Evolutionary conservation across 495 filamentous ascomycete species (phyloP), one percentile per base, ranked within the genome.

Genomic region (Cryomyces minteri): DNA sequence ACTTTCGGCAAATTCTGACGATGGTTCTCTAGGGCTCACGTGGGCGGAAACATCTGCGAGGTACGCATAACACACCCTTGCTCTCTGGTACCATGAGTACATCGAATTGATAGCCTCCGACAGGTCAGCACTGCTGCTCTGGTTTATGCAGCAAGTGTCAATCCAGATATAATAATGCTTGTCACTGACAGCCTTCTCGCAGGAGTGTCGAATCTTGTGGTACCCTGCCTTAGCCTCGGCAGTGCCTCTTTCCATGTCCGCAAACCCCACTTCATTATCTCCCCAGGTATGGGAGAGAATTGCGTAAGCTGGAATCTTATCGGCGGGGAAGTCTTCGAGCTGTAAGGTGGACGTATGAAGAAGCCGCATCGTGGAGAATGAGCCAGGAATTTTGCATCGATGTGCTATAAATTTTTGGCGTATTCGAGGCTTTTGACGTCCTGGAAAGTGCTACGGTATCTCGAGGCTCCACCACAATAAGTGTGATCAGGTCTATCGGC

Each of bases 111-210:
- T 51, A 4, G 51, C 51, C 32, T 54, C 51, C 14, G 40, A 44
- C 29, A 54, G 36, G 36, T 54, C 51, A 4, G 44, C 41, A 18
- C 39, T 44, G 39, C 49, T 51, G n/a, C 39, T 43, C 34, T 54
- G 51, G 32, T 54, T 43, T 34, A 54, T 54, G 45, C 51, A 54
- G 37, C 40, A 45, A n/a, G 53, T 51, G 31, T 54, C 52, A 4
- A 54, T 34, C 53, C 51, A 53, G 4, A 44, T 33, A 12, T 34
- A 53, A 6, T 50, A 33, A 31, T 7, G 12, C 4, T 43, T 25
- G 25, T 41, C 9, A 31, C 32, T 25, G 2, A 29, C 5, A 4
- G 51, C 51, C 30, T 50, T 43, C 18, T 39, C 34, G 46, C 46
- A 48, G 28, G 29, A 28, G 14, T 39, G 14, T 32, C 31, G 34